Percentiles rank a stretch among this genome's conserved stretches.
These are phyloP conservation scores for Candida silvicultrix DNA, from an alignment of 805 yeast genomes.

Conservation along the genomic window DNA sequence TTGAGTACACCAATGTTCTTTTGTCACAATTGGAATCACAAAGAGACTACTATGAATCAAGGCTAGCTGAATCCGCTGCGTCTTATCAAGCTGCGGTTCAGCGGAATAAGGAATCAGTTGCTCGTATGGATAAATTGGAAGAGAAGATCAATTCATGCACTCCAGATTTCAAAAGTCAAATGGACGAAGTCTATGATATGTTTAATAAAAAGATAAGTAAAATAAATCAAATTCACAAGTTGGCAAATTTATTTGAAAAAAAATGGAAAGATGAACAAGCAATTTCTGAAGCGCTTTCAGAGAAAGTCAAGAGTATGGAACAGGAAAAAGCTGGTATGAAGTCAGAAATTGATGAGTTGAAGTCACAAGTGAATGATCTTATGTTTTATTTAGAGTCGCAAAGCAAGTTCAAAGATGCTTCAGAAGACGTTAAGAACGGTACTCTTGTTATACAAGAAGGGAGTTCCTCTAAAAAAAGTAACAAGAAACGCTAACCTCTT, in stretches of 20 bases:
- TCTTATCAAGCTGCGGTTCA: not conserved
- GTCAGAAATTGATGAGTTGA: constrained; percentile 39
- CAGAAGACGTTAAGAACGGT: constrained; percentile 71
- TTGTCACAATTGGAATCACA: constrained; percentile 82
- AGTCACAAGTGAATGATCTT: constrained; percentile 65
- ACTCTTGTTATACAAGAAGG: constrained; percentile 38
- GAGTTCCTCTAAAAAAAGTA: not conserved
- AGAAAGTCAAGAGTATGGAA: constrained; percentile 31
- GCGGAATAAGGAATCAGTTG: constrained; percentile 2
- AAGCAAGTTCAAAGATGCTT: constrained; percentile 64
- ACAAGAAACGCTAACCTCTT: not conserved
- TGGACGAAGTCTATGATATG: not conserved
- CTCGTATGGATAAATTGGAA: constrained; percentile 23
- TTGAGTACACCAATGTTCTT: constrained; percentile 75
- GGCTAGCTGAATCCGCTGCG: constrained; percentile 30
- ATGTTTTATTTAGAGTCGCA: constrained; percentile 77
- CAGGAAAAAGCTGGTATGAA: constrained; percentile 27
- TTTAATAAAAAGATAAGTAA: not conserved
- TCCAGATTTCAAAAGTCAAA: not conserved
- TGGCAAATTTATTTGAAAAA: constrained; percentile 24
- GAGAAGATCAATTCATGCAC: constrained; percentile 3
- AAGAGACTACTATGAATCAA: constrained; percentile 70
- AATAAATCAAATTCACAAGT: constrained; percentile 13
- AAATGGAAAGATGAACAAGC: constrained; percentile 41
- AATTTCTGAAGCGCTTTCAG: constrained; percentile 34